Evolutionary conservation across 2,329 filamentous ascomycete genomes (phyloP), one percentile per base, ranked within the genome.

Genomic region (Xylaria sp.): DNA sequence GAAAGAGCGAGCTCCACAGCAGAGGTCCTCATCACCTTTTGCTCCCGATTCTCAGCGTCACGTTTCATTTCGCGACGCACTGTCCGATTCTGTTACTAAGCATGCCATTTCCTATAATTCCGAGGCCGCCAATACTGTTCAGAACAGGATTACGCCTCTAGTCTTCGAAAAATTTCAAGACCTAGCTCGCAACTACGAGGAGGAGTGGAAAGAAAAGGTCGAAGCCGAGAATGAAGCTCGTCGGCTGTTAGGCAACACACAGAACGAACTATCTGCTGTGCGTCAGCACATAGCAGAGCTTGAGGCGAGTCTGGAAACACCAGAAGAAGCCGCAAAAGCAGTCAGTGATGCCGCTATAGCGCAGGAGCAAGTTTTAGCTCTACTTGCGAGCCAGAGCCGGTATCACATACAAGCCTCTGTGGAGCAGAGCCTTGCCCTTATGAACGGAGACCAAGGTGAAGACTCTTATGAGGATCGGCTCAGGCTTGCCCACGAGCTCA

Each of bases 21-120:
- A 93, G 69, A 86, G 92, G 7, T 97, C 94, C 0, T 97, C 94
- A 0, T 94, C 84, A 66, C 91, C 85, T 41, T 93, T 86, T 83
- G 89, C 86, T 74, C 88, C 84, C 72, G 90, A 88, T 76, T 90
- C 84, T 72, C 88, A 85, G 80, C 87, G 81, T 73, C 88, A 82
- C 72, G 87, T 83, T 57, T 83, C 84, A 6, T 86, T 88, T 76
- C 82, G 85, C 15, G 86, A 88, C 63, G 85, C 84, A 20, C 78
- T 84, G 15, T 75, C 79, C 18, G 85, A 85, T 39, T 79, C 80
- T n/a, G 78, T 77, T 58, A 82, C 80, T 62, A 86, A 84, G 66
- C 75, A 80, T 4, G 78, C 80, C 2, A 72, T 80, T 1, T 78
- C 81, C 2, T 87, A 89, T 75, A 84, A 86, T 74, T 92, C 86